Conservation (phyloP, 2,329 filamentous ascomycete species). For the Paraconiothyrium sp. region DNA sequence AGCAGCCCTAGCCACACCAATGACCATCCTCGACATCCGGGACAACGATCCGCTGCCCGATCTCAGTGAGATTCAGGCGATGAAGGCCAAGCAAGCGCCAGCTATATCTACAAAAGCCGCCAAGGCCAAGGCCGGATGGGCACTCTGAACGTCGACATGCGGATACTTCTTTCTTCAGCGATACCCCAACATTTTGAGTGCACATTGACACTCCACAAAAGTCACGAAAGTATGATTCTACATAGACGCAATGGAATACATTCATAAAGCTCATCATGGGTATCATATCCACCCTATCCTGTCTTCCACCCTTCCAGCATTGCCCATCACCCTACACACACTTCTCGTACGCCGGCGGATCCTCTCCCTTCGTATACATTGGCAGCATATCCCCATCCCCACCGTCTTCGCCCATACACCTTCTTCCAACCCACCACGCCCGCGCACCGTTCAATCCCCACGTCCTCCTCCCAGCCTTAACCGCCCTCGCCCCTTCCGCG, state of each 20-base stretch:
- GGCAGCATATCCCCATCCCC: conserved; percentile 13
- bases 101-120: conserved; percentile 47
- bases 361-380: conserved; percentile 13
- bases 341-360: conserved; percentile 9
- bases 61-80: conserved; percentile 41
- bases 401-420: background rate
- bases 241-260: conserved; percentile 7
- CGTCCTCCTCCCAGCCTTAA: background rate
- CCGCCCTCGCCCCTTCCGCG: background rate
- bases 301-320: background rate
- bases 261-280: background rate
- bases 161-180: conserved; percentile 14
- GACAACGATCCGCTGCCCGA: conserved; percentile 47
- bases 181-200: conserved; percentile 19
- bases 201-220: conserved; percentile 11
- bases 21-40: conserved; percentile 50
- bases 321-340: background rate
- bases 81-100: conserved; percentile 34
- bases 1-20: conserved; percentile 35
- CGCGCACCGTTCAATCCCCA: background rate
- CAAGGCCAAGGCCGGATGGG: conserved; percentile 49
- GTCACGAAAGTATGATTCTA: conserved; percentile 5
- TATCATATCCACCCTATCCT: background rate
- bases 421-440: background rate
- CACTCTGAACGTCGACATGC: conserved; percentile 28